These are phyloP conservation scores for Agaricus subrufescens DNA, from an alignment of 768 basidiomycete species.

Conservation along the genomic window DNA sequence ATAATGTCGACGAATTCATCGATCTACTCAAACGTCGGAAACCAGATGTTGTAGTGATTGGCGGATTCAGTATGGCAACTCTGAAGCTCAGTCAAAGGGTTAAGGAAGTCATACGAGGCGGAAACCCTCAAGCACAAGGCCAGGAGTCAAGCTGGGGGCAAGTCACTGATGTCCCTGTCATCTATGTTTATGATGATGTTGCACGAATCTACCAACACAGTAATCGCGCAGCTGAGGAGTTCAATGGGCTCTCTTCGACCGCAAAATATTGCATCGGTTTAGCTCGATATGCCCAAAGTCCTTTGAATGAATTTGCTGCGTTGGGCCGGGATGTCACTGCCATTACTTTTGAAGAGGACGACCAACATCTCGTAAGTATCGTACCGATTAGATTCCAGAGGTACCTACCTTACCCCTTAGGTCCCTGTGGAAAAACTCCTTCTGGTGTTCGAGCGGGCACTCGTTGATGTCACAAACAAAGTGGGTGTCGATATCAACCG, in stretches of 20 bases:
- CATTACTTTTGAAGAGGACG: conserved; percentile 79
- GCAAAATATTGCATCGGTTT: conserved; percentile 93
- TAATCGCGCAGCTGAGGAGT: conserved; percentile 79
- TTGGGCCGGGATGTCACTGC: conserved; percentile 81
- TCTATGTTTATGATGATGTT: conserved; percentile 86
- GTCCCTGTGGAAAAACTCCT: conserved; percentile 84
- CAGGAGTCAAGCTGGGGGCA: conserved; percentile 26
- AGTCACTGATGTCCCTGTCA: conserved; percentile 61
- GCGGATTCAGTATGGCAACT: conserved; percentile 84
- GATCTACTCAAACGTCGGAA: conserved; percentile 79
- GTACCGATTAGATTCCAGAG: conserved; percentile 10
- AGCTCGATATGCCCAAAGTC: conserved; percentile 90
- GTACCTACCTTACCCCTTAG: conserved; percentile 32
- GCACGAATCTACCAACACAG: conserved; percentile 94
- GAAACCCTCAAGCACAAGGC: conserved; percentile 16
- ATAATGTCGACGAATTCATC: conserved; percentile 67
- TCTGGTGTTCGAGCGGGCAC: conserved; percentile 72
- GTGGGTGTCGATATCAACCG: conserved; percentile 97
- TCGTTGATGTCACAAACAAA: conserved; percentile 88
- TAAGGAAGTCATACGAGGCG: conserved; percentile 44
- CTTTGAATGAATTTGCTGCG: conserved; percentile 91
- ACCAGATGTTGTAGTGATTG: conserved; percentile 86
- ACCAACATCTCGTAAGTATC: conserved; percentile 69
- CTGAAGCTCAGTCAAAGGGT: conserved; percentile 61
- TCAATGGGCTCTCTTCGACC: conserved; percentile 67